Evolutionary conservation across 2,329 filamentous ascomycete genomes (phyloP), one percentile per base, ranked within the genome.

Genomic region (Parascedosporium putredinis): DNA sequence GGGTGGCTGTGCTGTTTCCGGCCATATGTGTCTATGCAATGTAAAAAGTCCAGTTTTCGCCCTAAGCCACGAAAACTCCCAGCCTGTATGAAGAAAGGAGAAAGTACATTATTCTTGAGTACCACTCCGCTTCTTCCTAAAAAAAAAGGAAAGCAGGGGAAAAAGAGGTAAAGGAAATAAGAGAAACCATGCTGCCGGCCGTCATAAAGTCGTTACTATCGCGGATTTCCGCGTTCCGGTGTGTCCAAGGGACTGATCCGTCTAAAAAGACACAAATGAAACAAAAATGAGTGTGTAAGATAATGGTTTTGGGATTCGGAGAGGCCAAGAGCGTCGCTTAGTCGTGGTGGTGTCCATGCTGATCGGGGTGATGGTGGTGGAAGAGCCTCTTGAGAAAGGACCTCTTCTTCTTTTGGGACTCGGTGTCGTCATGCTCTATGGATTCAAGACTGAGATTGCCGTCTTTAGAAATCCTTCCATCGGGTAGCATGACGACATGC

Each of bases 381-480:
- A 49, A 23, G 5, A 49, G 18, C 23, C 36, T 49, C 47, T 43
- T 49, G 6, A 49, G 7, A 4, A 49, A n/a, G 8, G 20, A n/a
- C 36, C n/a, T 49, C 47, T 42, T 42, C 36, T 36, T 49, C 47
- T n/a, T 18, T 12, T 42, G 33, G 3, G 24, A 38, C 36, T 43
- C 47, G 10, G 24, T n/a, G 14, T 12, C 36, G 33, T 25, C 31
- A n/a, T 34, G 18, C 24, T 27, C 25, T n/a, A 31, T 50, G 27
- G 36, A 6, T 16, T 50, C 42, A 33, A 48, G n/a, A 2, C 36
- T 49, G n/a, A 49, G n/a, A 14, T 29, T 23, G 42, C 42, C 42
- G 23, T 49, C 47, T 4, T 31, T 49, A n/a, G 47, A 49, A 24
- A 49, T 43, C 33, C 36, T 43, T 24, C 47, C 47, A 23, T 49